Evolutionary conservation across 2,329 filamentous ascomycete species (phyloP).

Genomic region (Hypomyces perniciosus): DNA sequence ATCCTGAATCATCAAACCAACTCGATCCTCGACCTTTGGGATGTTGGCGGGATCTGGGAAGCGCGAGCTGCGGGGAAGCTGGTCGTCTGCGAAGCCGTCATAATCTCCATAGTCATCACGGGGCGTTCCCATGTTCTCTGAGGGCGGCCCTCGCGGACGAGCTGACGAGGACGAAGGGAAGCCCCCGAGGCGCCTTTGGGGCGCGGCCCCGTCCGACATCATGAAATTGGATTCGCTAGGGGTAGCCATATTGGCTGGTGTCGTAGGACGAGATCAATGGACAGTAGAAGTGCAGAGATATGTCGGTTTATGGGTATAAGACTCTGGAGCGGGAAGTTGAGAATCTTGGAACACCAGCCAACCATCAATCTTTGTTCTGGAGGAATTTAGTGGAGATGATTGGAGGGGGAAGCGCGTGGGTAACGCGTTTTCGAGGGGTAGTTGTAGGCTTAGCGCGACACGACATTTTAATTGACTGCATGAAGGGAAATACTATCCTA

Average conservation of each 20-base stretch:
- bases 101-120: constrained; percentile 57
- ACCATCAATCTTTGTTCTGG: too few species aligned
- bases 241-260: constrained; percentile 37
- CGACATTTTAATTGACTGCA: constrained; percentile 37
- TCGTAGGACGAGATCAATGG: not conserved
- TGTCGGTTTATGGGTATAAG: not conserved
- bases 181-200: constrained; percentile 36
- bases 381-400: not conserved
- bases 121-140: constrained; percentile 53
- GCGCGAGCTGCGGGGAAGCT: constrained; percentile 49
- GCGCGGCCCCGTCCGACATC: constrained; percentile 48
- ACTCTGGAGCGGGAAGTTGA: too few species aligned
- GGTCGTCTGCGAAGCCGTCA: constrained; percentile 59
- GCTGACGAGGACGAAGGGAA: constrained; percentile 47
- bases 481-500: constrained; percentile 7
- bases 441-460: constrained; percentile 17
- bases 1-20: constrained; percentile 67
- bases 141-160: constrained; percentile 54
- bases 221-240: constrained; percentile 51
- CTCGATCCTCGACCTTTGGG: constrained; percentile 68
- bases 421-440: constrained; percentile 27
- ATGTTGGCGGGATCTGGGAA: constrained; percentile 47
- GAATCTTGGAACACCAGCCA: too few species aligned
- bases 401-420: constrained; percentile 17
- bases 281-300: not conserved